Conservation (phyloP, 345 rosid species). For the Lagerstroemia speciosa region DNA sequence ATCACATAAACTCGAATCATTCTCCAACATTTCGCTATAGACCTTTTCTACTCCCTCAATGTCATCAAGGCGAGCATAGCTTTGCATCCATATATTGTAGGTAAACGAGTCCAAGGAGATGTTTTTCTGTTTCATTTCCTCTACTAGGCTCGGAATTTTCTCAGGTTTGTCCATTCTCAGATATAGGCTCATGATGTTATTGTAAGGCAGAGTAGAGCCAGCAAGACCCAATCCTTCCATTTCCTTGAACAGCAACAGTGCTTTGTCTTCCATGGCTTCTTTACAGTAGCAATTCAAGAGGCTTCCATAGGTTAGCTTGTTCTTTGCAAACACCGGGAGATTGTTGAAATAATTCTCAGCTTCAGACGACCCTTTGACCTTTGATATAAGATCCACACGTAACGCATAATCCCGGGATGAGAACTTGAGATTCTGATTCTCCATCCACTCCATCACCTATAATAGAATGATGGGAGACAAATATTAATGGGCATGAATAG, state of each 20-base stretch:
- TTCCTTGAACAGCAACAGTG: conserved; percentile 38
- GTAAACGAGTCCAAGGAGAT: conserved; percentile 19
- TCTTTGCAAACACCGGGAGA: conserved; percentile 30
- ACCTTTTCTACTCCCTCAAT: conserved; percentile 44
- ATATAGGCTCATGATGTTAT: conserved; percentile 47
- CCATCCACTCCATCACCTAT: conserved; percentile 82
- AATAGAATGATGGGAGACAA: neutral
- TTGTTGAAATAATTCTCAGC: conserved; percentile 48
- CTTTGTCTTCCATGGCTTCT: conserved; percentile 39
- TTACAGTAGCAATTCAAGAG: conserved; percentile 59
- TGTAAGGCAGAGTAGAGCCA: conserved; percentile 31
- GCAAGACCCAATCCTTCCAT: conserved; percentile 41
- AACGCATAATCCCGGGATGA: conserved; percentile 36
- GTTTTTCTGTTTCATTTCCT: conserved; percentile 48
- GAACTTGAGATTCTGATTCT: conserved; percentile 40
- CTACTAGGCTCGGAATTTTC: conserved; percentile 36
- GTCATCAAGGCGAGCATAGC: conserved; percentile 38
- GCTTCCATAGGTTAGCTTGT: conserved; percentile 33
- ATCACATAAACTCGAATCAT: conserved; percentile 18
- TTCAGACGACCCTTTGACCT: conserved; percentile 42
- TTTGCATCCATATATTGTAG: conserved; percentile 50
- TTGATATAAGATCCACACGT: conserved; percentile 52
- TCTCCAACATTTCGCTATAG: conserved; percentile 31
- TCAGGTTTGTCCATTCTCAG: conserved; percentile 48
- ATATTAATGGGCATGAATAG: neutral